Base-by-base conservation (phyloP, 2,329 filamentous ascomycete species). In the Cladosporium sp. region DNA sequence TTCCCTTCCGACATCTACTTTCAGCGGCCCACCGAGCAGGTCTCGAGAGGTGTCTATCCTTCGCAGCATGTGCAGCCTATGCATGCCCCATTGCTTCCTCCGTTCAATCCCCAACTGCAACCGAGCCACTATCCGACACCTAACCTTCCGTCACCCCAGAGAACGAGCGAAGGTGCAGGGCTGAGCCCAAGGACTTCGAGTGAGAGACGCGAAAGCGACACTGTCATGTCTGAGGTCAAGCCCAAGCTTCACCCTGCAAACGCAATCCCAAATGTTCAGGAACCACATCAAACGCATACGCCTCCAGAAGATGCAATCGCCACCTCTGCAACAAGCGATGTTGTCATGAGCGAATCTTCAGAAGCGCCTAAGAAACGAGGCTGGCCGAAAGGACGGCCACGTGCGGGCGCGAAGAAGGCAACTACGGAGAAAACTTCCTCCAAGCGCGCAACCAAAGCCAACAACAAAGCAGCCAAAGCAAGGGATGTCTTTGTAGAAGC, bases 361-460 rank as follows among this genome's bases (percentile, higher is more conserved):
- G 73, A 63, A 26, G 70, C 21, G 18, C 65, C 34, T 54, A 66
- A 60, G 32, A 73, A 72, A 57, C 70, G 80, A 66, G 79, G 79
- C 14, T 79, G 77, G 78, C 79, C 80, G 14, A 83, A 82, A 70
- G 80, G 79, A 39, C 83, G 82, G 67, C 76, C 80, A 16, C 75
- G 79, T 54, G 78, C 79, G 58, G 77, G 77, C 53, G 72, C 68
- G 30, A 73, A 75, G 26, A 75, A 76, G 48, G 69, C 74, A 69
- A 79, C 76, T 67, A 65, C 67, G 3, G 63, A 65, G 14, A 65
- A 65, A 11, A 25, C 21, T 14, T 28, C 56, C 6, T 63, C 60
- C 13, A 75, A 74, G 65, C 66, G 71, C 48, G 70, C 74, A 1
- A 73, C 73, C 18, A 79, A 76, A 68, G 72, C 75, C 26, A 77